Conservation (phyloP, 2,329 filamentous ascomycete genomes). For the Fusarium decemcellulare region DNA sequence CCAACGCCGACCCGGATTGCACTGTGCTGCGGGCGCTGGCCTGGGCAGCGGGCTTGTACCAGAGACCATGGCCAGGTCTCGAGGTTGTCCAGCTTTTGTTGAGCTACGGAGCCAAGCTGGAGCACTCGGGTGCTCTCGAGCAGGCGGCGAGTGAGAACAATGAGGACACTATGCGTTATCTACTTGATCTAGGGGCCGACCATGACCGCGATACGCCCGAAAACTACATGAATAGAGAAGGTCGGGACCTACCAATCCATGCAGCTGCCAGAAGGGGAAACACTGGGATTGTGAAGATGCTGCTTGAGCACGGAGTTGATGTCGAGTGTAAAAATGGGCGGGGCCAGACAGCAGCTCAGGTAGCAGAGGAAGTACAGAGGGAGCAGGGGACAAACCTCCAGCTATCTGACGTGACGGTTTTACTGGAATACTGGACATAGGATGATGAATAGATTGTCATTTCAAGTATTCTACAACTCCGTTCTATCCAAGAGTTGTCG, state of each 20-base stretch:
- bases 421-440: not conserved
- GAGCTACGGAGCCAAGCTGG: not conserved
- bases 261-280: not conserved
- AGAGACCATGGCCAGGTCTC: not conserved
- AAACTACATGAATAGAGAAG: too few species aligned
- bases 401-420: not conserved
- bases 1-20: constrained; percentile 7
- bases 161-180: constrained; percentile 3
- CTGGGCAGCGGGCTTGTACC: not conserved
- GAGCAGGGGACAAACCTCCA: not conserved
- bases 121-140: not conserved
- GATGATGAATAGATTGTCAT: too few species aligned
- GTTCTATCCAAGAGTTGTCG: too few species aligned
- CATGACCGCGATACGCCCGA: not conserved
- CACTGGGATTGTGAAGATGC: not conserved
- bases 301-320: constrained; percentile 6
- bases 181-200: not conserved
- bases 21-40: not conserved
- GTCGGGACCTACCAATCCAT: not conserved
- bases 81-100: not conserved
- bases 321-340: not conserved
- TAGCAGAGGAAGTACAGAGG: not conserved
- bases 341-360: not conserved
- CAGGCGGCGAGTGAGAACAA: not conserved
- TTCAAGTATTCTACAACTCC: too few species aligned